Base-by-base conservation (phyloP, 805 yeast species). In the Scheffersomyces spartinae region DNA sequence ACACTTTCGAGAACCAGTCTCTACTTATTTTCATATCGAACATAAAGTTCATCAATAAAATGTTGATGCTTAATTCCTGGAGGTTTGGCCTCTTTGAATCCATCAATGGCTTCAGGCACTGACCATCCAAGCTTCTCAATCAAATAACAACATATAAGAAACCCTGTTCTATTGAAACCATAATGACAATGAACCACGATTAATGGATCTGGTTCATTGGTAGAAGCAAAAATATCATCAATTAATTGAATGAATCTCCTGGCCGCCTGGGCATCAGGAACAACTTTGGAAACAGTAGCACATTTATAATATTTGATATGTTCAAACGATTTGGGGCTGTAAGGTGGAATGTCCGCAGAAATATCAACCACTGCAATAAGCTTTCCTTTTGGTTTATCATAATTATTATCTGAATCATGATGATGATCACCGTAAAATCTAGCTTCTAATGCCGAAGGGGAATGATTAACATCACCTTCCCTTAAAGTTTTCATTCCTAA, bases 21-120 rank as follows among this genome's bases (percentile, higher is more conserved):
- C n/a, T n/a, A 21, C 26, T 27, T 35, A 16, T 35, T 29, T 28
- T 69, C 71, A 39, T 79, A 77, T 25, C 83, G 49, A 15, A 79
- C 68, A 43, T 77, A 72, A 21, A 80, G 55, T 15, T 77, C 83
- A 47, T 78, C 84, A 9, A 76, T 62, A 42, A 79, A 79, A 46
- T 79, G 88, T 7, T 73, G 78, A 44, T 79, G 91, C 41, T 74
- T 74, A 29, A 80, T 74, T 1, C 88, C 88, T 0, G 86, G 85
- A 7, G 63, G 53, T 38, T 79, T 66, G 3, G 82, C 72, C 1
- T 23, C 35, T 24, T 53, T 60, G 43, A 74, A 79, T 1, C 74
- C 74, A 8, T 58, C 65, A 9, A 79, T 59, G 0, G 88, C 81
- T 24, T 74, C 80, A 18, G 55, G 53, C 3, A 78, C 81, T 3